These are phyloP conservation scores for Colletotrichum camelliae DNA, from an alignment of 2,329 filamentous ascomycete genomes.

Conservation along the genomic window DNA sequence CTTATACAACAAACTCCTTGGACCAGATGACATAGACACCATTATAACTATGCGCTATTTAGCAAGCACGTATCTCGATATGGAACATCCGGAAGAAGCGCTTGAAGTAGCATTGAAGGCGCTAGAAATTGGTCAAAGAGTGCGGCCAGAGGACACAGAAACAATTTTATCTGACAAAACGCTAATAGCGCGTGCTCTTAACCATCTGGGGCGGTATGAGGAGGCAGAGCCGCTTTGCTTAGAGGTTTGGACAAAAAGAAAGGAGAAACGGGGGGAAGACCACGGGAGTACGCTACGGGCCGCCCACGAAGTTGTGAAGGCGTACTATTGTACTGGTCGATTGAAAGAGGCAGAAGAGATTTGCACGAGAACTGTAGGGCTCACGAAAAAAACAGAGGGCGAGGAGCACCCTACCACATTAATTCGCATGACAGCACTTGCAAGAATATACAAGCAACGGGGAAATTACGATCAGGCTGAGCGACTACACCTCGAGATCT, in stretches of 20 bases:
- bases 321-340: fast-evolving
- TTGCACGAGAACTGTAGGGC: too few species aligned
- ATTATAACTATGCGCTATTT: too few species aligned
- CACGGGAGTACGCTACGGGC: background rate
- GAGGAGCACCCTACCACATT: too few species aligned
- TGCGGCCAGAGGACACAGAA: fast-evolving
- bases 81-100: background rate
- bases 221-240: background rate
- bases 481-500: fast-evolving
- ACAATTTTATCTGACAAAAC: fast-evolving
- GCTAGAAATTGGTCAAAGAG: background rate
- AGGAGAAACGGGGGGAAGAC: background rate
- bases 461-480: background rate
- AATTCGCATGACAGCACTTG: fast-evolving
- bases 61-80: too few species aligned
- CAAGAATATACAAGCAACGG: fast-evolving
- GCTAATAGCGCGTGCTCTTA: fast-evolving
- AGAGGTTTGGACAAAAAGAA: background rate
- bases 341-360: background rate
- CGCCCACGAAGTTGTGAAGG: fast-evolving
- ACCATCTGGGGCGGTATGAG: fast-evolving
- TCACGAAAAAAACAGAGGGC: background rate
- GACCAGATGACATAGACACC: too few species aligned
- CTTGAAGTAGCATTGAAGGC: fast-evolving
- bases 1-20: too few species aligned